These are phyloP conservation scores for Macrophomina phaseolina DNA, from an alignment of 2,329 filamentous ascomycete genomes.

Conservation along the genomic window DNA sequence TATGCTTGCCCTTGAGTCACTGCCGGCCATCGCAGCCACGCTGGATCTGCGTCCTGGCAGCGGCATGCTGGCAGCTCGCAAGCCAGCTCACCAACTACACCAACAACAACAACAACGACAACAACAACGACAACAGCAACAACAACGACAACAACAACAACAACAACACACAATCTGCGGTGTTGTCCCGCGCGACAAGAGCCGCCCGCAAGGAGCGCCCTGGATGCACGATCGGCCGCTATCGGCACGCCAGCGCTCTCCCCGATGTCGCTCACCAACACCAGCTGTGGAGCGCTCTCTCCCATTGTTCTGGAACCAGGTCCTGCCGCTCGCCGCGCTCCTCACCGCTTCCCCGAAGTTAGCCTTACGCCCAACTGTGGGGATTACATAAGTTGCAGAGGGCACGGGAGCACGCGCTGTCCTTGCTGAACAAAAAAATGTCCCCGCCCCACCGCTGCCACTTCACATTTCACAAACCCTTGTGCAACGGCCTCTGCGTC, in stretches of 20 bases:
- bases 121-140: too few species aligned
- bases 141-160: too few species aligned
- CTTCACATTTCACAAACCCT: slow-evolving; percentile 24
- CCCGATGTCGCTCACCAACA: slow-evolving; percentile 17
- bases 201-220: not conserved
- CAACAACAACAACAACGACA: too few species aligned
- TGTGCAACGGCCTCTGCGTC: slow-evolving; percentile 24
- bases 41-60: not conserved
- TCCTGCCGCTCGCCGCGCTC: slow-evolving; percentile 18
- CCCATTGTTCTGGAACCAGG: slow-evolving; percentile 9
- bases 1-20: not conserved
- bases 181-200: not conserved
- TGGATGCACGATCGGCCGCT: not conserved
- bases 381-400: slow-evolving; percentile 17
- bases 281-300: slow-evolving; percentile 4
- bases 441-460: slow-evolving; percentile 17
- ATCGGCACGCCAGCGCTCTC: slow-evolving; percentile 11
- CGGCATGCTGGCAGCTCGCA: not conserved
- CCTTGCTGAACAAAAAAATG: slow-evolving; percentile 18
- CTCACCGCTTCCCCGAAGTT: slow-evolving; percentile 21
- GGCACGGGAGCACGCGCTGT: slow-evolving; percentile 23
- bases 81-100: not conserved
- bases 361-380: slow-evolving; percentile 11
- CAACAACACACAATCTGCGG: too few species aligned
- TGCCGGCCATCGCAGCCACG: not conserved